phyloP scores from a whole-genome alignment of 495 filamentous ascomycete genomes.

The Penicillium lividum region DNA sequence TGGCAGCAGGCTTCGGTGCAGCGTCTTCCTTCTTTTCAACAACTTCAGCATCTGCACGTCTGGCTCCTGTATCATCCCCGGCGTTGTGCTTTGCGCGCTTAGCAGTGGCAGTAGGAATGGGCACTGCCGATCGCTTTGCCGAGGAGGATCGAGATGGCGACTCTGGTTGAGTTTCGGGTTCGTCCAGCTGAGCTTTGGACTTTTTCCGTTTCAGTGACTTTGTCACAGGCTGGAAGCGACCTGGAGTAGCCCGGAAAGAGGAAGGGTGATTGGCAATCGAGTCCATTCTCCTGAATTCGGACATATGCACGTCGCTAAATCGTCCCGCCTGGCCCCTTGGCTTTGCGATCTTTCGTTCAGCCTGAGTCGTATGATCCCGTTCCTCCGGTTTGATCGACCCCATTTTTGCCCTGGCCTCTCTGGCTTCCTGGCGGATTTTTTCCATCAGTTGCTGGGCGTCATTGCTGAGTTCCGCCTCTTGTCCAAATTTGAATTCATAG shows the following conservation, averaged over 20 bases:
- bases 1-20: slow-evolving; percentile 1
- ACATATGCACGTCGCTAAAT: slow-evolving; percentile 81
- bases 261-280: slow-evolving; percentile 87
- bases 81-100: slow-evolving; percentile 67
- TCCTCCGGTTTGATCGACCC: slow-evolving; percentile 49
- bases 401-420: slow-evolving; percentile 66
- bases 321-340: slow-evolving; percentile 75
- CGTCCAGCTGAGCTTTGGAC: slow-evolving; percentile 73
- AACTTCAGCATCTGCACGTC: slow-evolving; percentile 33
- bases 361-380: slow-evolving; percentile 33
- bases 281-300: slow-evolving; percentile 94
- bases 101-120: slow-evolving; percentile 28
- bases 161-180: slow-evolving; percentile 42
- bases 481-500: slow-evolving; percentile 73
- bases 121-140: slow-evolving; percentile 31
- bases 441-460: slow-evolving; percentile 79
- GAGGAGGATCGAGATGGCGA: slow-evolving; percentile 35
- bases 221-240: slow-evolving; percentile 54
- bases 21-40: slow-evolving; percentile 2
- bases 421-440: slow-evolving; percentile 67
- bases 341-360: slow-evolving; percentile 69
- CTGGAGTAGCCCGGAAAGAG: slow-evolving; percentile 65
- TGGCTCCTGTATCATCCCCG: slow-evolving; percentile 59
- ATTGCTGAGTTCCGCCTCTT: slow-evolving; percentile 64
- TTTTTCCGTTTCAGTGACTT: slow-evolving; percentile 70